Evolutionary conservation across 2,329 filamentous ascomycete genomes (phyloP).

Genomic region (Chaetomium globosum): DNA sequence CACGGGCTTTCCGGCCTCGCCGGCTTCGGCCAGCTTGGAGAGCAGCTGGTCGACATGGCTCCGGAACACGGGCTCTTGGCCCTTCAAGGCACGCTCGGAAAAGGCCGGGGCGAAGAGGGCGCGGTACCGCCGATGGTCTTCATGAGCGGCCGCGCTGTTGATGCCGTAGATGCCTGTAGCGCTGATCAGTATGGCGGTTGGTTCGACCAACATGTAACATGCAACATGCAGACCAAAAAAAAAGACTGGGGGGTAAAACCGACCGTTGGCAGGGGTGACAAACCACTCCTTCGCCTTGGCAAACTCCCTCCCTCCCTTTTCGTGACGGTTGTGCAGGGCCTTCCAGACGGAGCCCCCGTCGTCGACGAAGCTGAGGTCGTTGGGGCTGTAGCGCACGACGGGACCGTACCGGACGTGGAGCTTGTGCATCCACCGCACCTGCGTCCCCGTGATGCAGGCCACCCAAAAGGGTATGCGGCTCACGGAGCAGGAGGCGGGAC

Average conservation of each 20-base stretch:
- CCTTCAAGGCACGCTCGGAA: too few species aligned
- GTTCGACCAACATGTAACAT: too few species aligned
- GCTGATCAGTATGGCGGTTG: neutral
- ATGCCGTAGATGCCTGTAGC: neutral
- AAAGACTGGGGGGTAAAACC: too few species aligned
- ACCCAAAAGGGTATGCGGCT: slow-evolving; percentile 13
- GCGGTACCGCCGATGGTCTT: slow-evolving; percentile 8
- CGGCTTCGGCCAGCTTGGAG: too few species aligned
- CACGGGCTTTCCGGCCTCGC: neutral
- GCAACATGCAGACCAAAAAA: too few species aligned
- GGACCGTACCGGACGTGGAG: slow-evolving; percentile 9
- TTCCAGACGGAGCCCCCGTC: slow-evolving; percentile 8
- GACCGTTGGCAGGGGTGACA: too few species aligned
- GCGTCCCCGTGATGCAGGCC: slow-evolving; percentile 7
- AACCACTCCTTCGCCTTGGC: too few species aligned
- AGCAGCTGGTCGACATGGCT: too few species aligned
- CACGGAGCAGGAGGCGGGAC: neutral
- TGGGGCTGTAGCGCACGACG: slow-evolving; percentile 2
- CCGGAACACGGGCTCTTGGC: too few species aligned
- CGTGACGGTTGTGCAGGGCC: neutral
- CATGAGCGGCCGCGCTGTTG: slow-evolving; percentile 6
- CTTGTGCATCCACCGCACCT: slow-evolving; percentile 10
- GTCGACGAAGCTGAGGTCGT: slow-evolving; percentile 11
- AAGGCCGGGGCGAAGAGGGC: too few species aligned
- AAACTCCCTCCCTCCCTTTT: too few species aligned